Conservation (phyloP, 352 stramenopile genomes). For the Phytophthora tentaculata region DNA sequence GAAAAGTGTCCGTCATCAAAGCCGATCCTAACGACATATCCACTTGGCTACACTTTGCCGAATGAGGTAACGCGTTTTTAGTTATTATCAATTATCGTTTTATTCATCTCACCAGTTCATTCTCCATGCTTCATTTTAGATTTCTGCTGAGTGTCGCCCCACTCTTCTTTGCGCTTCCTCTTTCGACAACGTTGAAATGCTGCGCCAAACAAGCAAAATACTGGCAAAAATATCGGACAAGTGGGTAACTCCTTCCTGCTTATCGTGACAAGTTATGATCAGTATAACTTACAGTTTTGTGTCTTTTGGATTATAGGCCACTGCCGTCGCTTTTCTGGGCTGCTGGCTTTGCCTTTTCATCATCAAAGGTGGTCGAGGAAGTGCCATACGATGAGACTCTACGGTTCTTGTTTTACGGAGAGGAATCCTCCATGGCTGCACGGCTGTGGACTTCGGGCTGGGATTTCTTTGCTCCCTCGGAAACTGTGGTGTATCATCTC, state of each 20-base stretch:
- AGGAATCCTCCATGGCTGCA: slow-evolving; percentile 92
- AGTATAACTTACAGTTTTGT: background rate
- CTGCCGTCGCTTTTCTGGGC: slow-evolving; percentile 73
- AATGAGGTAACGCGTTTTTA: slow-evolving; percentile 47
- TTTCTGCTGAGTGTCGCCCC: slow-evolving; percentile 57
- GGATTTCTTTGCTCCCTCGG: slow-evolving; percentile 90
- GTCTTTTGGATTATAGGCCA: slow-evolving; percentile 38
- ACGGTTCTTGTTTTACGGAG: slow-evolving; percentile 94
- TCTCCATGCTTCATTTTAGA: slow-evolving; percentile 22
- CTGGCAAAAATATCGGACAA: slow-evolving; percentile 39
- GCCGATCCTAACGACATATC: slow-evolving; percentile 94
- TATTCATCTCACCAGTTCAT: background rate
- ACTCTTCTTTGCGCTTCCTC: slow-evolving; percentile 65
- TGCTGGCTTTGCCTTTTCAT: slow-evolving; percentile 77
- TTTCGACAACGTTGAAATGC: slow-evolving; percentile 59
- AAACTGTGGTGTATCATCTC: slow-evolving; percentile 88
- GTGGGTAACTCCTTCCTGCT: slow-evolving; percentile 28
- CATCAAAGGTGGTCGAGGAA: slow-evolving; percentile 50
- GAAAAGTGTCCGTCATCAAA: slow-evolving; percentile 48
- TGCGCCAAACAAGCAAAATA: slow-evolving; percentile 69
- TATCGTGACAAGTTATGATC: background rate
- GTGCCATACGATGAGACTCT: slow-evolving; percentile 90
- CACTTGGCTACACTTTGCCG: slow-evolving; percentile 88
- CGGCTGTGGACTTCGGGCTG: slow-evolving; percentile 91
- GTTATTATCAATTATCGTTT: slow-evolving; percentile 4